Evolutionary conservation across 2,329 filamentous ascomycete species (phyloP), one percentile per base, ranked within the genome.

Genomic region (Clonostachys chloroleuca): DNA sequence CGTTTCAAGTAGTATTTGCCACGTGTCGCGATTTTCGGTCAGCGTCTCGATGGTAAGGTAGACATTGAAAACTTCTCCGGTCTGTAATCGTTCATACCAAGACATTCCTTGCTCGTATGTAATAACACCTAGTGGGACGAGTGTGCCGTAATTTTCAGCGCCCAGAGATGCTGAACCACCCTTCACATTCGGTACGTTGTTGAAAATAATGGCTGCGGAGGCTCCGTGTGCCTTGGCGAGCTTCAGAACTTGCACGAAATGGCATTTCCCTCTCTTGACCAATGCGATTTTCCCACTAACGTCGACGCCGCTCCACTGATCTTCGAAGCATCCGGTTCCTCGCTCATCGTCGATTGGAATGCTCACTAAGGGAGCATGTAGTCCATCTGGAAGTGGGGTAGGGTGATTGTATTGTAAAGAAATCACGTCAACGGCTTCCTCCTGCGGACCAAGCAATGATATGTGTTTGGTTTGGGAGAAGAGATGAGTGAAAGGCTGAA

Each of bases 131-230:
- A 62, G 56, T 18, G 68, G 62, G 12, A 63, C 52, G 6, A 68
- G 51, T 43, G 56, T 51, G 40, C 60, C 63, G 34, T 60, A 48
- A 52, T 62, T 66, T 42, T 54, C 53, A 4, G 63, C 63, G 14
- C 74, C 72, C 3, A 85, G 68, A 1, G 79, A 83, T 13, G 78
- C 80, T 34, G 47, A 37, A 12, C 64, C 63, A 3, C 72, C 58
- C 4, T 62, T 42, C 3, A 48, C 49, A 1, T 76, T 78, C 0
- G 71, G 61, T 3, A 30, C 24, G 24, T 84, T 81, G 70, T 87
- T 81, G 64, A 82, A 85, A 49, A 87, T 68, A 42, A 87, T 64
- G 2, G 76, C 67, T 35, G 63, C 70, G 6, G 67, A 13, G 2
- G 71, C 72, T 36, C 70, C 70, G 20, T 66, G 59, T 3, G 60